Conservation (phyloP, 371 early-diverging fungal genomes). For the Entomophthora muscae region DNA sequence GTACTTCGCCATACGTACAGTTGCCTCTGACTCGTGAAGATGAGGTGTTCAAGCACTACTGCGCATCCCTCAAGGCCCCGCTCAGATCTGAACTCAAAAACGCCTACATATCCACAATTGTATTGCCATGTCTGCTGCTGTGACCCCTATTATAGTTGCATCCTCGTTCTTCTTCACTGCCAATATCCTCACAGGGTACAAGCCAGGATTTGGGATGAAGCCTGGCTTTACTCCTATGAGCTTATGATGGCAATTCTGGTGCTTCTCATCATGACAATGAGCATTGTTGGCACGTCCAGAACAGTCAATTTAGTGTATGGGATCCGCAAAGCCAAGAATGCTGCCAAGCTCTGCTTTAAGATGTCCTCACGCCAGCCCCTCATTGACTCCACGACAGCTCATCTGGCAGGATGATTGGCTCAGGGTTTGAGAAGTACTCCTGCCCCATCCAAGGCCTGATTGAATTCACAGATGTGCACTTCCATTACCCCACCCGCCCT, state of each 20-base stretch:
- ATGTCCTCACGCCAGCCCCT: conserved; percentile 9
- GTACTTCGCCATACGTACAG: conserved; percentile 74
- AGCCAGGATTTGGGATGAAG: conserved; percentile 5
- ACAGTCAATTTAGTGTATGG: conserved; percentile 8
- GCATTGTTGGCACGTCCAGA: conserved; percentile 10
- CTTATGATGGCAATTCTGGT: no score
- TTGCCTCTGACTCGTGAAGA: conserved; percentile 62
- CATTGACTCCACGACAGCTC: conserved; percentile 8
- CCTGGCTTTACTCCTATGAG: conserved; percentile 8
- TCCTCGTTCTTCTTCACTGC: conserved; percentile 31
- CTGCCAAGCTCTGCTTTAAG: conserved; percentile 6
- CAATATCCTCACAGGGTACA: not conserved
- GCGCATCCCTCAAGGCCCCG: conserved; percentile 33
- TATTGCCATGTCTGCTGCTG: conserved; percentile 41
- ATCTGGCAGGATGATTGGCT: conserved; percentile 7
- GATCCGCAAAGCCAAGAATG: conserved; percentile 8
- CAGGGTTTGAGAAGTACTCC: conserved; percentile 26
- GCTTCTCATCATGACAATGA: conserved; percentile 9
- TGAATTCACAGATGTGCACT: conserved; percentile 34
- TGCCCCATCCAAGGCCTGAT: conserved; percentile 25
- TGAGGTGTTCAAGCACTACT: conserved; percentile 32
- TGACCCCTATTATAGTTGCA: conserved; percentile 34
- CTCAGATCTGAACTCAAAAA: conserved; percentile 30
- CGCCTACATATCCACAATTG: conserved; percentile 29
- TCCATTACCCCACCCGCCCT: conserved; percentile 69